Evolutionary conservation across 139 green algal genomes (phyloP), one percentile per base, ranked within the genome.

Genomic region (Zygnema cylindricum): DNA sequence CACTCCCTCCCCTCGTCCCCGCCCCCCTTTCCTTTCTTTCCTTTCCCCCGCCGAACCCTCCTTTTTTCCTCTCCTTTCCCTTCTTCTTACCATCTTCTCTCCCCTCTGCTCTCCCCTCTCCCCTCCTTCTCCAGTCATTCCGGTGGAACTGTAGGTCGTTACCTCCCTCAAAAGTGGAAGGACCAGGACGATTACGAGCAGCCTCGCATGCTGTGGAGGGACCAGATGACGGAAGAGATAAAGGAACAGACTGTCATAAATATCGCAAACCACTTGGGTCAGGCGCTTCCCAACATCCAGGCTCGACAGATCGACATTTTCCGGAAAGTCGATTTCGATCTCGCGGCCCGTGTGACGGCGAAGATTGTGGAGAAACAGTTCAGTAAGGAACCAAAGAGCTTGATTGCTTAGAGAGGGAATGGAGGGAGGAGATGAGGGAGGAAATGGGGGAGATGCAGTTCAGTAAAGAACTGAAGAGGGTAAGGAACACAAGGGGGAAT

Each of bases 181-280:
- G 73, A 81, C 73, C 73, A 81, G 23, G 73, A 81, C 43, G 73
- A 81, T 22, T 81, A 81, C 73, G 23, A 81, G 73, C 73, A 81
- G 73, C 73, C 73, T 21, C 21, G 73, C 73, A 43, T 54, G 21
- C 73, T 81, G 21, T 81, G 73, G 73, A n/a, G n/a, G n/a, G 21
- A 43, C 21, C 23, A 69, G 21, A 23, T 54, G 21, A 81, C 21
- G 21, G 73, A 81, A 21, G 16, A 16, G 21, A 21, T 69, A 35
- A 81, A 81, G 73, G 73, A 81, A 22, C 16, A 16, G 16, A 81
- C 73, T 40, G 21, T 81, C 43, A 21, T 69, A 21, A 81, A 81
- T 22, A 21, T 81, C 43, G 73, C 73, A 35, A 40, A 21, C 35
- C 73, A 81, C 73, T 69, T 81, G 73, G 21, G 73, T 21, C 22